These are phyloP conservation scores for Taiozyma sp. DNA, from an alignment of 1,139 yeast species.

Conservation along the genomic window DNA sequence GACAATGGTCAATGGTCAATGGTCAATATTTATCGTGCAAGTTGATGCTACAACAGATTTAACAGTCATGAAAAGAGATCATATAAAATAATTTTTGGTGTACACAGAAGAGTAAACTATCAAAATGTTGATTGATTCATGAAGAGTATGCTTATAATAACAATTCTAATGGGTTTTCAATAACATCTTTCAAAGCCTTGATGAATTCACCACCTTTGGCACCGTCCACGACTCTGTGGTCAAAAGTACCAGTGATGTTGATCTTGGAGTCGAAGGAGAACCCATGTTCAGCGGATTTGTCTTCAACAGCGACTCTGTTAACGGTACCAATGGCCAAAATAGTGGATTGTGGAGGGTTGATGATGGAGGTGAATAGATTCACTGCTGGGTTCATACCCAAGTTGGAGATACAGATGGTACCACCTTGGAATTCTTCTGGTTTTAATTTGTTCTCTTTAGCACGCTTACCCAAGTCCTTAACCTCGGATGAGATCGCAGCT, in stretches of 20 bases:
- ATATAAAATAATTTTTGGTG: background rate
- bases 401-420: slow-evolving; percentile 96
- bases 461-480: slow-evolving; percentile 92
- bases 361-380: slow-evolving; percentile 85
- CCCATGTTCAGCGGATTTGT: slow-evolving; percentile 85
- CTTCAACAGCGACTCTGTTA: slow-evolving; percentile 90
- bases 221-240: slow-evolving; percentile 96
- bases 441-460: slow-evolving; percentile 89
- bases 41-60: background rate
- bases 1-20: too few relatives aligned
- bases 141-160: slow-evolving; percentile 42
- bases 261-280: slow-evolving; percentile 88
- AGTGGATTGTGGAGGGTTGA: slow-evolving; percentile 96
- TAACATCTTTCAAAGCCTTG: slow-evolving; percentile 81
- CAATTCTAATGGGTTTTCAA: slow-evolving; percentile 95
- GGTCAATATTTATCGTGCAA: too few relatives aligned
- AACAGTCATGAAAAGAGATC: background rate
- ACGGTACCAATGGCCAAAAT: slow-evolving; percentile 93
- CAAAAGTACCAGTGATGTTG: slow-evolving; percentile 92
- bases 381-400: slow-evolving; percentile 98
- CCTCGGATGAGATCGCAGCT: slow-evolving; percentile 69
- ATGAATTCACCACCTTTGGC: slow-evolving; percentile 97
- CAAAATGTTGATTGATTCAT: background rate
- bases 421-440: slow-evolving; percentile 99
- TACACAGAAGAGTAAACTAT: background rate